A percentile compares a stretch with the other conserved stretches of the same genome.
Evolutionary conservation across 768 basidiomycete genomes (phyloP).

Genomic region (Lentinula edodes): DNA sequence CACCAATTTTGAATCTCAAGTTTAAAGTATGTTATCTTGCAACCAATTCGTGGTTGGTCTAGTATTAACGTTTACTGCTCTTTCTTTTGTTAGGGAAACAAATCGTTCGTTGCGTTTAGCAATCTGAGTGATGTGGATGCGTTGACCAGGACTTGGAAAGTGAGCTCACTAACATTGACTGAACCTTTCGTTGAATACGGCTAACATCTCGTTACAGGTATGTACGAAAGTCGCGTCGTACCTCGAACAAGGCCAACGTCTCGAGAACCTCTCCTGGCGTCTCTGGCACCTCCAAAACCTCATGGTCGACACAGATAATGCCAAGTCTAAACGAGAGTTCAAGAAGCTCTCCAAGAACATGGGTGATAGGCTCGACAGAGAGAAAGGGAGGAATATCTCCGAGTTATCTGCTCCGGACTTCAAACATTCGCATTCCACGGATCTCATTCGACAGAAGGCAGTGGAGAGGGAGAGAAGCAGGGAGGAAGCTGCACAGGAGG

Average conservation of each 20-base stretch:
- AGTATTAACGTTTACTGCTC: conserved; percentile 7
- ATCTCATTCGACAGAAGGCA: conserved; percentile 76
- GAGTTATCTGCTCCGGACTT: conserved; percentile 83
- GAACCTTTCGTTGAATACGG: conserved; percentile 1
- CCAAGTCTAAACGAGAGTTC: conserved; percentile 85
- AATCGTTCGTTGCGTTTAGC: conserved; percentile 91
- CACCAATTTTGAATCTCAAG: conserved; percentile 82
- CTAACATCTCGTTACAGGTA: conserved; percentile 38
- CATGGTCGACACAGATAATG: conserved; percentile 88
- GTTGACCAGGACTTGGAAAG: conserved; percentile 90
- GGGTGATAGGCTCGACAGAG: conserved; percentile 90
- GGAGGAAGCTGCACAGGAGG: conserved; percentile 55
- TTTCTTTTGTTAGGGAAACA: conserved; percentile 66
- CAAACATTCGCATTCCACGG: conserved; percentile 71
- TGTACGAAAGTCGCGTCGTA: conserved; percentile 88
- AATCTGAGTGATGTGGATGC: conserved; percentile 82
- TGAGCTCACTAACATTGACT: conserved; percentile 20
- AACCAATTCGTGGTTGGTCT: background rate
- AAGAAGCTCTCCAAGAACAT: conserved; percentile 83
- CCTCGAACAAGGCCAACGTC: conserved; percentile 86
- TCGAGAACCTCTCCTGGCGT: conserved; percentile 90
- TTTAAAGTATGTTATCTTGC: conserved; percentile 51
- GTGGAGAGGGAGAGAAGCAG: conserved; percentile 78
- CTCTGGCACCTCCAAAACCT: conserved; percentile 90
- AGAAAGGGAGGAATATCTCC: conserved; percentile 84